A percentile compares a stretch with the other conserved stretches of the same genome.
Conservation (phyloP, 2,329 filamentous ascomycete genomes). For the Calonectria montana region DNA sequence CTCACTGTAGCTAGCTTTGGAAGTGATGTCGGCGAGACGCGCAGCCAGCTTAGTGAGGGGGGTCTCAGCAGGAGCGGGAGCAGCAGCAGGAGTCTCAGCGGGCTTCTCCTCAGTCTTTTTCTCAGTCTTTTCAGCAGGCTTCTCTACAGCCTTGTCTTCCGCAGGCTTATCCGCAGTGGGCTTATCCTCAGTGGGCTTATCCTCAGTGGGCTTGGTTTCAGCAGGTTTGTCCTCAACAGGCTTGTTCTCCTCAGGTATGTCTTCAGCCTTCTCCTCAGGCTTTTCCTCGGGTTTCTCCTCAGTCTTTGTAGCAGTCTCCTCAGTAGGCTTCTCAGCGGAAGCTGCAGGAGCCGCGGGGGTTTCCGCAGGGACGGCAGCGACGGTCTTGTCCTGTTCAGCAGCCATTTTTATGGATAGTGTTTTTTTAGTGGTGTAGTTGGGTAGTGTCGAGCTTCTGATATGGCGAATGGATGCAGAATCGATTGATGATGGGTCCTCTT, state of each 20-base stretch:
- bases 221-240: neutral
- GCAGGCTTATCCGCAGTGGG: neutral
- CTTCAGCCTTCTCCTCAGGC: slow-evolving; percentile 6
- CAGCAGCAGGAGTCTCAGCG: slow-evolving; percentile 23
- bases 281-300: neutral
- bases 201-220: slow-evolving; percentile 12
- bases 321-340: slow-evolving; percentile 23
- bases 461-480: neutral
- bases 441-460: neutral
- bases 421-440: neutral
- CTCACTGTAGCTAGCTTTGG: slow-evolving; percentile 73
- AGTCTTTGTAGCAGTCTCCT: neutral
- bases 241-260: neutral
- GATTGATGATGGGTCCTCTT: neutral
- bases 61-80: slow-evolving; percentile 39
- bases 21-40: slow-evolving; percentile 67
- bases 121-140: slow-evolving; percentile 5
- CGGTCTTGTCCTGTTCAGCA: slow-evolving; percentile 42
- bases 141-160: slow-evolving; percentile 25
- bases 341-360: slow-evolving; percentile 18
- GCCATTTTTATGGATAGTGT: slow-evolving; percentile 43
- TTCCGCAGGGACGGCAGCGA: slow-evolving; percentile 22
- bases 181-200: slow-evolving; percentile 12
- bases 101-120: neutral
- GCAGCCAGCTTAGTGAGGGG: slow-evolving; percentile 67